These are phyloP conservation scores for Salicornia ramosissima DNA, from an alignment of 148 eudicot genomes.

Conservation along the genomic window DNA sequence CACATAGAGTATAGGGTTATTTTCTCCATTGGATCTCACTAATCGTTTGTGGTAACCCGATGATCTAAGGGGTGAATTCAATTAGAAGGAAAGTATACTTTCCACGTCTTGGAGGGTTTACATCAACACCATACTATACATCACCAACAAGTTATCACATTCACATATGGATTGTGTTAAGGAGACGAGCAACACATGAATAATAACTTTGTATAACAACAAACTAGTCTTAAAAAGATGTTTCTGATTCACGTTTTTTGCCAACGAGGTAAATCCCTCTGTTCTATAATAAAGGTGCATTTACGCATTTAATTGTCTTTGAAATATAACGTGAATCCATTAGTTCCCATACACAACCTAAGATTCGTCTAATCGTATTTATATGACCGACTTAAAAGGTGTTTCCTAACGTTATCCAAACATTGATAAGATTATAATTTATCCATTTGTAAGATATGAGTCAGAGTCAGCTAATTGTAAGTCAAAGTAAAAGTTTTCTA, in stretches of 20 bases:
- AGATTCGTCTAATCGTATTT: constrained; percentile 5
- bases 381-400: constrained; percentile 13
- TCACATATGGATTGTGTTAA: no score
- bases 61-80: no score
- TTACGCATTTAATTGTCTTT: constrained; percentile 10
- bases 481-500: no score
- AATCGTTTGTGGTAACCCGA: no score
- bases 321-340: constrained; percentile 26
- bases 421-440: neutral
- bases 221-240: neutral
- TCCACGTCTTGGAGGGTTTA: no score
- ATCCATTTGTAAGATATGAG: neutral
- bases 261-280: constrained; percentile 4
- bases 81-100: no score
- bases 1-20: no score
- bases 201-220: no score
- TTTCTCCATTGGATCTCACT: no score
- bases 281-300: constrained; percentile 10
- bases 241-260: constrained; percentile 22
- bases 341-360: neutral
- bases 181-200: no score
- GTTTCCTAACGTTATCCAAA: constrained; percentile 20
- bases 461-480: neutral
- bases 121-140: no score
- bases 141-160: no score